phyloP scores from a whole-genome alignment of 2,329 filamentous ascomycete genomes.

The Aspergillus tanneri region DNA sequence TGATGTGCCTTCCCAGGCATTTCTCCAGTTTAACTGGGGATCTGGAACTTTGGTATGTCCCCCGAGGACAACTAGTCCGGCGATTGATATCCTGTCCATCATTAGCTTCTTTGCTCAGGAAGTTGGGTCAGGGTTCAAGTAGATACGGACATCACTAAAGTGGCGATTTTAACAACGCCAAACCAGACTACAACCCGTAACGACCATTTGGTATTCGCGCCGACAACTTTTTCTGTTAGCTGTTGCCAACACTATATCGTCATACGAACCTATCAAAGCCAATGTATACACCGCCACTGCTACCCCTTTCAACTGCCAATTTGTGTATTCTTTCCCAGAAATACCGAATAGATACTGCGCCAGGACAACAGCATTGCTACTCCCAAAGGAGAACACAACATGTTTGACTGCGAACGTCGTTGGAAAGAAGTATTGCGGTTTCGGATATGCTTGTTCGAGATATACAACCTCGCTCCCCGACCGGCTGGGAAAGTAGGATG shows the following conservation, averaged over 20 bases:
- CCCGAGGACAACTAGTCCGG: slow-evolving; percentile 62
- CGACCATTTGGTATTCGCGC: slow-evolving; percentile 59
- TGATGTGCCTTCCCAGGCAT: slow-evolving; percentile 54
- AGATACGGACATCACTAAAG: slow-evolving; percentile 55
- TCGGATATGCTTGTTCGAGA: slow-evolving; percentile 65
- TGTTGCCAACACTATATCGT: not conserved
- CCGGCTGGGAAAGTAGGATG: slow-evolving; percentile 65
- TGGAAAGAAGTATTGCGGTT: slow-evolving; percentile 64
- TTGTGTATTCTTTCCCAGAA: slow-evolving; percentile 49
- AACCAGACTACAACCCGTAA: slow-evolving; percentile 58
- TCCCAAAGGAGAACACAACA: slow-evolving; percentile 64
- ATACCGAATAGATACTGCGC: slow-evolving; percentile 64
- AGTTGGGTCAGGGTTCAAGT: not conserved
- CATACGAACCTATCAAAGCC: slow-evolving; percentile 53
- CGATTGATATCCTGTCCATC: slow-evolving; percentile 51
- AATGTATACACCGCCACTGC: slow-evolving; percentile 64
- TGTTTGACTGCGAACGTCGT: slow-evolving; percentile 64
- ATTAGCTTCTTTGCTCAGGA: not conserved
- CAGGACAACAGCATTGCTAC: slow-evolving; percentile 63
- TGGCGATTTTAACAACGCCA: slow-evolving; percentile 60
- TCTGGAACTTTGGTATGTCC: slow-evolving; percentile 53
- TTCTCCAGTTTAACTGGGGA: slow-evolving; percentile 55
- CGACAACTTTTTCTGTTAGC: slow-evolving; percentile 35
- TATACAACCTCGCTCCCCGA: slow-evolving; percentile 67
- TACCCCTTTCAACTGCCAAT: slow-evolving; percentile 66